phyloP scores from a whole-genome alignment of 768 basidiomycete species.

The Termitomyces sp. region DNA sequence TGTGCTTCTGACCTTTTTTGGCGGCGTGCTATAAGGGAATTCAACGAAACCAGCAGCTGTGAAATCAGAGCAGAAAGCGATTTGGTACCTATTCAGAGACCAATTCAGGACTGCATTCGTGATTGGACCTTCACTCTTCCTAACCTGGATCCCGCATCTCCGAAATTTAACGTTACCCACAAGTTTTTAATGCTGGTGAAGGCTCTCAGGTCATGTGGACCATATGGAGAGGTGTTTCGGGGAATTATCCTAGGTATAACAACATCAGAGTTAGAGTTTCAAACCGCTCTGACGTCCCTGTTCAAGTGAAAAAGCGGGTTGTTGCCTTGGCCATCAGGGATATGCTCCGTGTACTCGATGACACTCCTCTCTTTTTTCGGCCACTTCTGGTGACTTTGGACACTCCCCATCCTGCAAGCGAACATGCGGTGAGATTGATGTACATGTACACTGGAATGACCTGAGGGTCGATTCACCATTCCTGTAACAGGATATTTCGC shows the following conservation, averaged over 20 bases:
- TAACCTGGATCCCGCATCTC: constrained; percentile 50
- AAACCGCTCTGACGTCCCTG: constrained; percentile 7
- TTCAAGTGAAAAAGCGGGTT: constrained; percentile 45
- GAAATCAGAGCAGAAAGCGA: constrained; percentile 31
- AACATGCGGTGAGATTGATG: constrained; percentile 19
- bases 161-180: constrained; percentile 61
- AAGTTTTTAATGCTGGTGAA: constrained; percentile 63
- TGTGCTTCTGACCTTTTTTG: constrained; percentile 71
- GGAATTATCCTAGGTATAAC: constrained; percentile 60
- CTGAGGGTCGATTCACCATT: background rate
- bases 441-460: too few species aligned
- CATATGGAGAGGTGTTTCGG: constrained; percentile 54
- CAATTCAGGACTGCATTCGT: constrained; percentile 39
- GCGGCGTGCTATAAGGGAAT: constrained; percentile 46
- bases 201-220: constrained; percentile 48
- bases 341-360: constrained; percentile 48
- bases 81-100: constrained; percentile 15
- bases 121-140: constrained; percentile 65
- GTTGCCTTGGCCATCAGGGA: constrained; percentile 58
- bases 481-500: constrained; percentile 36
- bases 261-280: background rate
- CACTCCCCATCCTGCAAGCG: constrained; percentile 14
- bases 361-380: constrained; percentile 49
- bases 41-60: constrained; percentile 31
- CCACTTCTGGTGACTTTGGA: constrained; percentile 41